Evolutionary conservation across 148 eudicot species (phyloP).

Genomic region (Simmondsia chinensis): DNA sequence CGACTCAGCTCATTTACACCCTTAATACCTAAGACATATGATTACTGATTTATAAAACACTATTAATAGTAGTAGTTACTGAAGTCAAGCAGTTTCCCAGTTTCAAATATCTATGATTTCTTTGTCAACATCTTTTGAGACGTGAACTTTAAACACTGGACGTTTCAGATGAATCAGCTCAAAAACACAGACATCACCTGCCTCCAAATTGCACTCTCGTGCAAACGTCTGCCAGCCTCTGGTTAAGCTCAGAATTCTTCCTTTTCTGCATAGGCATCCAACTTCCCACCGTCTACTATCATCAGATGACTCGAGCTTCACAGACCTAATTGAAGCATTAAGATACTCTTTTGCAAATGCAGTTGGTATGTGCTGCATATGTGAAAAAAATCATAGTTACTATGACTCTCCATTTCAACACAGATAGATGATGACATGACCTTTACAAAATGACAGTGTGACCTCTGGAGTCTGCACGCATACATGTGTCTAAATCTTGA

Average conservation of each 20-base stretch:
- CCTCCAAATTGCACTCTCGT: slow-evolving; percentile 13
- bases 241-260: slow-evolving; percentile 8
- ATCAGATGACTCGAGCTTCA: slow-evolving; percentile 17
- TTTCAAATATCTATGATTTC: too few relatives aligned
- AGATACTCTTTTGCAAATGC: slow-evolving; percentile 4
- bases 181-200: slow-evolving; percentile 41
- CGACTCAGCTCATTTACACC: too few relatives aligned
- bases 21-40: too few relatives aligned
- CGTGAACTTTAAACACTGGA: slow-evolving; percentile 9
- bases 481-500: too few relatives aligned
- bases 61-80: too few relatives aligned
- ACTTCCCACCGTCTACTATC: slow-evolving; percentile 28
- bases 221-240: slow-evolving; percentile 40
- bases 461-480: too few relatives aligned
- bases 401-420: background rate
- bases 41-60: too few relatives aligned
- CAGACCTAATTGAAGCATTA: background rate
- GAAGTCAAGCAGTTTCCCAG: too few relatives aligned
- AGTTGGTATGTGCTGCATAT: slow-evolving; percentile 5
- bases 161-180: slow-evolving; percentile 10
- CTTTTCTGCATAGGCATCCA: slow-evolving; percentile 12
- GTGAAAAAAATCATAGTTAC: background rate
- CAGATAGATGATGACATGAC: too few relatives aligned
- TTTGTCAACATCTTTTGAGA: too few relatives aligned
- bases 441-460: too few relatives aligned